These are phyloP conservation scores for Umbelopsis sp. DNA, from an alignment of 192 early-diverging fungal species.

Conservation along the genomic window DNA sequence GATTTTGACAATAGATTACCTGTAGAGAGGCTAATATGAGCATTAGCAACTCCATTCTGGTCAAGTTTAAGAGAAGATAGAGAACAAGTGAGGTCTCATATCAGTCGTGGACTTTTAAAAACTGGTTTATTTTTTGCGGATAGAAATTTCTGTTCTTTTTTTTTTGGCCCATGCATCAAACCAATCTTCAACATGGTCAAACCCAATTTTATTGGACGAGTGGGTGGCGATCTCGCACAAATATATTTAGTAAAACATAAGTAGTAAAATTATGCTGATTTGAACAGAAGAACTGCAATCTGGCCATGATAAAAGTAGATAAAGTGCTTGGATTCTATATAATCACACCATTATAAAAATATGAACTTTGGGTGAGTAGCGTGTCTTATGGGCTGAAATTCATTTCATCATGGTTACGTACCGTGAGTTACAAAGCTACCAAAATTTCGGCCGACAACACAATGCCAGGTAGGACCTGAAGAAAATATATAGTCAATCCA, in stretches of 20 bases:
- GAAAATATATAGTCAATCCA: not conserved
- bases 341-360: constrained; percentile 9
- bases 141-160: not conserved
- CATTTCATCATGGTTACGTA: constrained; percentile 36
- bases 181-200: not conserved
- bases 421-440: constrained; percentile 98
- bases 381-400: not conserved
- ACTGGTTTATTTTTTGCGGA: not conserved
- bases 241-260: not conserved
- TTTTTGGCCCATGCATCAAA: not conserved
- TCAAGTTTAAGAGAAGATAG: not conserved
- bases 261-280: constrained; percentile 67
- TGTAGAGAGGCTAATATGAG: constrained; percentile 34
- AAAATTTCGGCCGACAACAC: constrained; percentile 98
- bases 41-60: constrained; percentile 27
- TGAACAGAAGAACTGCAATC: constrained; percentile 94
- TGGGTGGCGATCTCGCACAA: not conserved
- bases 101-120: not conserved
- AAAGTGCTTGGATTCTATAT: constrained; percentile 83
- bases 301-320: constrained; percentile 98
- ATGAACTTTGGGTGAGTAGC: not conserved
- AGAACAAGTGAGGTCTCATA: not conserved
- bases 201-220: no score
- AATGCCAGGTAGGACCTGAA: constrained; percentile 92
- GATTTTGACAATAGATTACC: constrained; percentile 15